A percentile compares a stretch with the other conserved stretches of the same genome.
Conservation (phyloP, 2,329 filamentous ascomycete species). For the Monosporascus ibericus region DNA sequence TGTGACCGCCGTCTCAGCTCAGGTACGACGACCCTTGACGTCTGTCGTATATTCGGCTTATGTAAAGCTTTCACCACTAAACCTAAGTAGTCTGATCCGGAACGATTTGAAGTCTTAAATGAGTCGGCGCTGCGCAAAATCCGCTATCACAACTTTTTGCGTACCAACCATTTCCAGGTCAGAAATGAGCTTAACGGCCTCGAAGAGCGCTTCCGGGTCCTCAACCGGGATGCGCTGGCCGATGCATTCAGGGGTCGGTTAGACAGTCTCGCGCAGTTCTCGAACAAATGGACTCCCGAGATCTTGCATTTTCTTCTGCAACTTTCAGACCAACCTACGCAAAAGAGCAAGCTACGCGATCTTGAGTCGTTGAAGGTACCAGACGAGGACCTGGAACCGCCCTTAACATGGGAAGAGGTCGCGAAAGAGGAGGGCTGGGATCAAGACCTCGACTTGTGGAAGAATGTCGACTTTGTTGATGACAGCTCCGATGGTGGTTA, state of each 20-base stretch:
- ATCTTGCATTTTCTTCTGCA: conserved; percentile 71
- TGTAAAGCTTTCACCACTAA: conserved; percentile 18
- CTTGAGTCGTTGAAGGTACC: conserved; percentile 49
- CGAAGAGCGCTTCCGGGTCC: conserved; percentile 79
- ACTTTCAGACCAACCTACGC: conserved; percentile 72
- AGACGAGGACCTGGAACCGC: conserved; percentile 35
- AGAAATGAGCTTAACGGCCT: conserved; percentile 60
- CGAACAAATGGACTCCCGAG: conserved; percentile 69
- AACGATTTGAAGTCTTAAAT: conserved; percentile 36
- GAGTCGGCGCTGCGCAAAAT: conserved; percentile 47
- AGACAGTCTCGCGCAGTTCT: conserved; percentile 46
- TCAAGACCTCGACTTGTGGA: conserved; percentile 63
- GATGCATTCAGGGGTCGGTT: conserved; percentile 58
- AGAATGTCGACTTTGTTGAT: conserved; percentile 56
- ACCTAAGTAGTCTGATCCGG: conserved; percentile 20
- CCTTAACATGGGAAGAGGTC: conserved; percentile 74
- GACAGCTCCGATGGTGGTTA: conserved; percentile 60
- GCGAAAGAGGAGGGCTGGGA: conserved; percentile 69
- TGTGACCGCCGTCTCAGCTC: conserved; percentile 48
- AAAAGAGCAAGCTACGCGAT: conserved; percentile 59
- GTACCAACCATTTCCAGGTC: conserved; percentile 73
- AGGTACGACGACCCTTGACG: conserved; percentile 34
- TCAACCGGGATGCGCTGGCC: conserved; percentile 73
- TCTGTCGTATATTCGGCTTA: neutral
- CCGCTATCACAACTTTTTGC: conserved; percentile 49